phyloP scores from a whole-genome alignment of 129 eudicot genomes.

The Solidago caesia region DNA sequence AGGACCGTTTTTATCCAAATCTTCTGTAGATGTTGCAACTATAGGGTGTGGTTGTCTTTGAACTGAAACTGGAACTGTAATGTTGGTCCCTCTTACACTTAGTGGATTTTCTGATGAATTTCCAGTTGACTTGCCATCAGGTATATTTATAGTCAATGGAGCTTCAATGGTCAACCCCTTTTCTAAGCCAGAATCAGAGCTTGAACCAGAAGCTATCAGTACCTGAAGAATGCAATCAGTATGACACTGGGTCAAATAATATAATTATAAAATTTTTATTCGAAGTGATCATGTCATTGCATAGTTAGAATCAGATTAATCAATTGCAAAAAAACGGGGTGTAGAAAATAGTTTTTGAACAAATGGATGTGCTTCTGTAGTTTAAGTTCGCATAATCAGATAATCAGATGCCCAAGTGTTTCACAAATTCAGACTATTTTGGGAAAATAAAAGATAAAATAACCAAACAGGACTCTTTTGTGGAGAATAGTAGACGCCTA shows the following conservation, averaged over 20 bases:
- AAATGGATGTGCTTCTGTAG: no score
- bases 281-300: no score
- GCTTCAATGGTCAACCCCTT: conserved; percentile 76
- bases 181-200: conserved; percentile 46
- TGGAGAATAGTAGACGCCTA: no score
- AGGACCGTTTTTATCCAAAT: conserved; percentile 38
- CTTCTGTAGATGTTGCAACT: conserved; percentile 47
- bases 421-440: not conserved
- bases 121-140: conserved; percentile 44
- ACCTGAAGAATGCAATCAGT: conserved; percentile 47
- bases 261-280: no score
- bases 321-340: no score
- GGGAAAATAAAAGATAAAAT: not conserved
- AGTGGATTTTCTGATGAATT: conserved; percentile 47
- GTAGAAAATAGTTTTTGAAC: no score
- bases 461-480: no score
- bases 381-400: no score
- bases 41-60: conserved; percentile 49
- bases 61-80: conserved; percentile 68
- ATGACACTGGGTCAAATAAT: not conserved
- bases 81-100: conserved; percentile 55
- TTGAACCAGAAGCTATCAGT: conserved; percentile 62
- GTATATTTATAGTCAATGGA: conserved; percentile 80
- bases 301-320: no score
- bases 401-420: no score